These are phyloP conservation scores for Termitomyces titanicus DNA, from an alignment of 768 basidiomycete species.

Conservation along the genomic window DNA sequence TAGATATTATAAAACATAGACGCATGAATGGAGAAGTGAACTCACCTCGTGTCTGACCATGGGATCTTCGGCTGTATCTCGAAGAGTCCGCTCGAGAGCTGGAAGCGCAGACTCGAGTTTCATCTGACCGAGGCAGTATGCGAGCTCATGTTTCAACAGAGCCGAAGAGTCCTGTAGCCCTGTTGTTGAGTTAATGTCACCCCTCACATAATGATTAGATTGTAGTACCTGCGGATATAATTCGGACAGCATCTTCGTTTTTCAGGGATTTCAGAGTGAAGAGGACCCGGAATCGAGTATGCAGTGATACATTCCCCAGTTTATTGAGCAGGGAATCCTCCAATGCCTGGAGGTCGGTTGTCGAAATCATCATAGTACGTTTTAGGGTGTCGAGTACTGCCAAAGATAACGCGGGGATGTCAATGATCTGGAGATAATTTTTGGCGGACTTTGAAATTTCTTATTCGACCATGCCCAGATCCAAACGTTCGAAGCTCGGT, in stretches of 20 bases:
- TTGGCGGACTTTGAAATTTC: constrained; percentile 48
- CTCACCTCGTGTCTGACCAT: constrained; percentile 97
- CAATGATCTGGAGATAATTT: constrained; percentile 32
- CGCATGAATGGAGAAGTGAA: neutral
- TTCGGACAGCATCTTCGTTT: constrained; percentile 71
- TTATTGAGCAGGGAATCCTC: constrained; percentile 77
- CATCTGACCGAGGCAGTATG: constrained; percentile 96
- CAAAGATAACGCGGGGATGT: too few relatives aligned
- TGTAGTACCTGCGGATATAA: constrained; percentile 78
- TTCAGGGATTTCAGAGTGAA: constrained; percentile 89
- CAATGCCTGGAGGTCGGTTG: constrained; percentile 61
- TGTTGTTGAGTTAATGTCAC: constrained; percentile 24
- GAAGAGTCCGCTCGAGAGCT: constrained; percentile 71
- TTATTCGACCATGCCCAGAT: constrained; percentile 69
- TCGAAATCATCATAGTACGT: constrained; percentile 25
- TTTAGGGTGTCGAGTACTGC: too few relatives aligned
- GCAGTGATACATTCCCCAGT: constrained; percentile 68
- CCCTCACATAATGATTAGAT: constrained; percentile 6
- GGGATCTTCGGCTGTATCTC: constrained; percentile 69
- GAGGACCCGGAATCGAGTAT: constrained; percentile 84
- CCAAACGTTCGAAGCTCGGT: constrained; percentile 89
- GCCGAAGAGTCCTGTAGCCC: constrained; percentile 87
- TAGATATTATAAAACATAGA: neutral
- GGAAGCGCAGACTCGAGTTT: constrained; percentile 71
- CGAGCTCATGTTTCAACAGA: constrained; percentile 93